Evolutionary conservation across 805 yeast genomes (phyloP).

Genomic region (Barnettozyma botsteinii): DNA sequence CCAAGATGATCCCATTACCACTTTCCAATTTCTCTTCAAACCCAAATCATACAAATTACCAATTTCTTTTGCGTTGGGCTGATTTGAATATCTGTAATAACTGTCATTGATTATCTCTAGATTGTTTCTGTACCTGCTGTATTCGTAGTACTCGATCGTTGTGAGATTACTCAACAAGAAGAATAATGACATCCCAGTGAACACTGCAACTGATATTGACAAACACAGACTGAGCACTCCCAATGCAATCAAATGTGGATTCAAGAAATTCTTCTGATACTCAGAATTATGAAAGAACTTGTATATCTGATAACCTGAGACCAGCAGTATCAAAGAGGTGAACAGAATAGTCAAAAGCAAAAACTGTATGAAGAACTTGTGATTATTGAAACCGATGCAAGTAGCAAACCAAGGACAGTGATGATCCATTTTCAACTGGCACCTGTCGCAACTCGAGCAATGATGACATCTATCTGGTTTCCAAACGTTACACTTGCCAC

Average conservation of each 20-base stretch:
- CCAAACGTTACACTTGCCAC: conserved; percentile 63
- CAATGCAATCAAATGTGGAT: conserved; percentile 56
- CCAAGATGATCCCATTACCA: conserved; percentile 68
- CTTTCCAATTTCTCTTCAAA: conserved; percentile 48
- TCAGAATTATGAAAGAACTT: conserved; percentile 39
- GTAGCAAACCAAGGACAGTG: conserved; percentile 93
- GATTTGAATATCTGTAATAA: conserved; percentile 32
- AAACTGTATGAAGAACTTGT: conserved; percentile 74
- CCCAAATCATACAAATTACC: conserved; percentile 83
- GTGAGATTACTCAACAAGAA: conserved; percentile 63
- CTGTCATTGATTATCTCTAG: conserved; percentile 30
- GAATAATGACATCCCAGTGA: conserved; percentile 52
- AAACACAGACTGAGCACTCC: conserved; percentile 49
- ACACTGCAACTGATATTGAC: conserved; percentile 49
- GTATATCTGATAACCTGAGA: conserved; percentile 40
- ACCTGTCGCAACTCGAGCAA: conserved; percentile 63
- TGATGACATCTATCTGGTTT: conserved; percentile 89
- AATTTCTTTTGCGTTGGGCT: conserved; percentile 37
- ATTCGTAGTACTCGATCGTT: conserved; percentile 72
- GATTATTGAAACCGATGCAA: conserved; percentile 80
- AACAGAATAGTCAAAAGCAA: conserved; percentile 48
- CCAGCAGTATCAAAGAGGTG: conserved; percentile 35
- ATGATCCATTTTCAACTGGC: conserved; percentile 87
- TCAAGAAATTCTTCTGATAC: conserved; percentile 39
- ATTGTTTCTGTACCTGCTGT: conserved; percentile 40